These are phyloP conservation scores for Climacium dendroides DNA, from an alignment of 225 moss, liverwort and hornwort species.

Conservation along the genomic window DNA sequence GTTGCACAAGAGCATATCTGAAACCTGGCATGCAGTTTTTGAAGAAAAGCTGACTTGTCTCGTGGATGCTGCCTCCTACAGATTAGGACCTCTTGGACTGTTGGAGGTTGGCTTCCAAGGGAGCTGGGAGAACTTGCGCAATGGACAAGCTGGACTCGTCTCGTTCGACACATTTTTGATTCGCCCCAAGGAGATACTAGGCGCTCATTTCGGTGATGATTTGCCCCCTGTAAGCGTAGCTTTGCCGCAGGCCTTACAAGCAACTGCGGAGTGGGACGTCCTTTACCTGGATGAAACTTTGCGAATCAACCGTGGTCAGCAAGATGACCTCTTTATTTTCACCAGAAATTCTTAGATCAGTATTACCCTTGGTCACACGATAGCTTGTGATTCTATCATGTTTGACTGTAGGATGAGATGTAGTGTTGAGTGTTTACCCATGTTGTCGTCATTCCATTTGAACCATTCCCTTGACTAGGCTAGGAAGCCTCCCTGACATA, in stretches of 20 bases:
- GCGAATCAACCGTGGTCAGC: slow-evolving; percentile 59
- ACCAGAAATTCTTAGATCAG: slow-evolving; percentile 15
- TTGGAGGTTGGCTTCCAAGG: slow-evolving; percentile 75
- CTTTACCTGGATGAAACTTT: slow-evolving; percentile 69
- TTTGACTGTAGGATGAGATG: background rate
- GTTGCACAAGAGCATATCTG: background rate
- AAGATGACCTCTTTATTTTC: slow-evolving; percentile 64
- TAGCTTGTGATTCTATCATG: background rate
- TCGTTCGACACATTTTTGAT: slow-evolving; percentile 70
- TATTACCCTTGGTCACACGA: background rate
- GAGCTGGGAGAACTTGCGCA: slow-evolving; percentile 69
- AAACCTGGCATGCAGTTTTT: background rate
- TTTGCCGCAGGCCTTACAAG: slow-evolving; percentile 56
- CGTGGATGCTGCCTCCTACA: background rate
- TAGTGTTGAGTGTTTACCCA: background rate
- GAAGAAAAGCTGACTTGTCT: background rate
- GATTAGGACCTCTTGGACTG: slow-evolving; percentile 82
- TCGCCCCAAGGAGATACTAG: slow-evolving; percentile 63
- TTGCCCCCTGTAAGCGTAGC: slow-evolving; percentile 44
- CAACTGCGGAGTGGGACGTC: slow-evolving; percentile 56
- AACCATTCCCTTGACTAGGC: background rate
- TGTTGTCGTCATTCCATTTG: background rate
- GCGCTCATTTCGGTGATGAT: slow-evolving; percentile 51
- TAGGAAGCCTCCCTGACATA: background rate
- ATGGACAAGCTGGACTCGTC: slow-evolving; percentile 65